Percentiles rank a stretch among this genome's conserved stretches.
phyloP scores from a whole-genome alignment of 192 early-diverging fungal genomes.

The Backusella tuberculispora region DNA sequence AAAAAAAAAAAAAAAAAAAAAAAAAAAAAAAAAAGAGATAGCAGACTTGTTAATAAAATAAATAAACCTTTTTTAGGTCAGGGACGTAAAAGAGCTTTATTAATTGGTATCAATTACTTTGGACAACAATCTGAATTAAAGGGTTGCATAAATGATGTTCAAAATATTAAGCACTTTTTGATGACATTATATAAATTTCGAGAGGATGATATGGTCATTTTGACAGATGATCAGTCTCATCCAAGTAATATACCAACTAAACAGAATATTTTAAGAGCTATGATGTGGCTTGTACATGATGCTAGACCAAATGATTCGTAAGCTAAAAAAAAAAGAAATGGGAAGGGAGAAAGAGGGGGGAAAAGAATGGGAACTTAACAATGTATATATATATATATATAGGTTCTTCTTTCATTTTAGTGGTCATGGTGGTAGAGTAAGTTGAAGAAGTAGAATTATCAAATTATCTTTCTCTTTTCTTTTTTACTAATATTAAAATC shows the following conservation, averaged over 20 bases:
- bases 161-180: slow-evolving; percentile 75
- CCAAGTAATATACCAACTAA: slow-evolving; percentile 67
- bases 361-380: not conserved
- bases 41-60: not conserved
- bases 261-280: slow-evolving; percentile 71
- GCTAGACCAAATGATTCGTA: slow-evolving; percentile 75
- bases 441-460: not conserved
- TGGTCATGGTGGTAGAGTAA: slow-evolving; percentile 70
- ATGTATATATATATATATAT: slow-evolving; percentile 8
- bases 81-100: slow-evolving; percentile 77
- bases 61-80: slow-evolving; percentile 21
- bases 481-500: not conserved
- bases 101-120: slow-evolving; percentile 93
- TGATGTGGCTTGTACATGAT: slow-evolving; percentile 79
- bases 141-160: slow-evolving; percentile 83
- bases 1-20: too few species aligned
- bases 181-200: slow-evolving; percentile 65
- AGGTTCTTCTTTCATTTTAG: slow-evolving; percentile 81
- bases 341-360: too few species aligned
- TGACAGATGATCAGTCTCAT: slow-evolving; percentile 76
- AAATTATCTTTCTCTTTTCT: not conserved
- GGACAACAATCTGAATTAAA: slow-evolving; percentile 61
- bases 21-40: not conserved
- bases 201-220: slow-evolving; percentile 65
- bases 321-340: slow-evolving; percentile 14